Evolutionary conservation across 176 grass and related monocot genomes (phyloP).

Genomic region (Lolium multiflorum): DNA sequence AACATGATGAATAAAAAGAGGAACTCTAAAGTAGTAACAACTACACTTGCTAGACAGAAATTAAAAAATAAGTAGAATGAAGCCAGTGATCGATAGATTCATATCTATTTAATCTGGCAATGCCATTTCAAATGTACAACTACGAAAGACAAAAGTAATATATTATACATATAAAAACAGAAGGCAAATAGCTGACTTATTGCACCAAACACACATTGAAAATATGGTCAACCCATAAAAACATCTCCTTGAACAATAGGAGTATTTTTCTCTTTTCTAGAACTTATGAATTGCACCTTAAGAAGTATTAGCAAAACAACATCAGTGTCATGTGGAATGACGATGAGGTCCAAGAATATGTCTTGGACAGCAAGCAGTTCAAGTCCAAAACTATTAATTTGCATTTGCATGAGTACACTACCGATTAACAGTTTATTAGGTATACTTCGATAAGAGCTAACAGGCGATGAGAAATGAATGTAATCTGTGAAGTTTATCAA

Average conservation of each 20-base stretch:
- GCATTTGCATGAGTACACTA: not conserved
- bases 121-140: too few relatives aligned
- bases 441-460: not conserved
- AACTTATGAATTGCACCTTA: not conserved
- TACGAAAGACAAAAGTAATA: not conserved
- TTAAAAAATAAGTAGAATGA: too few relatives aligned
- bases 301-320: not conserved
- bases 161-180: not conserved
- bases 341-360: not conserved
- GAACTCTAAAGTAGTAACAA: too few relatives aligned
- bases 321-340: not conserved
- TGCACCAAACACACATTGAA: not conserved
- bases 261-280: not conserved
- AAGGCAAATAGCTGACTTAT: not conserved
- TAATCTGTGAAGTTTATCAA: not conserved
- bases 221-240: not conserved
- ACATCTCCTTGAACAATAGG: not conserved
- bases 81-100: too few relatives aligned
- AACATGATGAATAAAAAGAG: too few relatives aligned
- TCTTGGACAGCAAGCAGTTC: not conserved
- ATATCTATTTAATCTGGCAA: too few relatives aligned
- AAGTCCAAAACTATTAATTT: conserved; percentile 21
- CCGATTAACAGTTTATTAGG: not conserved
- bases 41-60: too few relatives aligned
- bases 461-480: not conserved